Evolutionary conservation across 176 grass and related monocot genomes (phyloP).

Genomic region (Urochloa ruziziensis): DNA sequence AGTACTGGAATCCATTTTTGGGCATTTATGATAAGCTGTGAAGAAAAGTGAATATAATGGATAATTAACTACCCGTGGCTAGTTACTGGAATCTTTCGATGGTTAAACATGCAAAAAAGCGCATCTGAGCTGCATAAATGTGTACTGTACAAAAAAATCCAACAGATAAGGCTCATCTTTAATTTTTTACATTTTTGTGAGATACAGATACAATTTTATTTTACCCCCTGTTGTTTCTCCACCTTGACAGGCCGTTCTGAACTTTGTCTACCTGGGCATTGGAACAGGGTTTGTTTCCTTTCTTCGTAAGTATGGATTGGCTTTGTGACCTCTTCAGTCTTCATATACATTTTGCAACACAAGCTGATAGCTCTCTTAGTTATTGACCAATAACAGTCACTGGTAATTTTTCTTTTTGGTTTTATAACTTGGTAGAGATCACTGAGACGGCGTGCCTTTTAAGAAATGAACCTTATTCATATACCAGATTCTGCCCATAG

Average conservation of each 20-base stretch:
- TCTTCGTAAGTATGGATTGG: conserved; percentile 43
- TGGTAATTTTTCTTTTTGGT: no score
- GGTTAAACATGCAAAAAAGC: no score
- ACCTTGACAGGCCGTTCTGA: conserved; percentile 35
- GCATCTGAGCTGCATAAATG: background rate
- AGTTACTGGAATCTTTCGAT: no score
- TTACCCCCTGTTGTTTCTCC: background rate
- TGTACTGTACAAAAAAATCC: no score
- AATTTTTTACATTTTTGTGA: background rate
- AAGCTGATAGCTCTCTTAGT: background rate
- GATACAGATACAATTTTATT: background rate
- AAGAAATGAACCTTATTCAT: background rate
- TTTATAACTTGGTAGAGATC: background rate
- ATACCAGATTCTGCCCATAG: background rate
- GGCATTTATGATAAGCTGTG: no score
- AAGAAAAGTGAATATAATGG: no score
- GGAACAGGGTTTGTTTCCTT: conserved; percentile 37
- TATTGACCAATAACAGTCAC: background rate
- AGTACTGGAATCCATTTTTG: no score
- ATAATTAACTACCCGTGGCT: no score
- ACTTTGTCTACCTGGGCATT: conserved; percentile 51
- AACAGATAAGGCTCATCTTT: no score
- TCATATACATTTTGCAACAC: background rate
- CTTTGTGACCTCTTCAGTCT: background rate
- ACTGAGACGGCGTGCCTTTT: background rate